Evolutionary conservation across 805 yeast genomes (phyloP).

Genomic region (Pichia exigua): DNA sequence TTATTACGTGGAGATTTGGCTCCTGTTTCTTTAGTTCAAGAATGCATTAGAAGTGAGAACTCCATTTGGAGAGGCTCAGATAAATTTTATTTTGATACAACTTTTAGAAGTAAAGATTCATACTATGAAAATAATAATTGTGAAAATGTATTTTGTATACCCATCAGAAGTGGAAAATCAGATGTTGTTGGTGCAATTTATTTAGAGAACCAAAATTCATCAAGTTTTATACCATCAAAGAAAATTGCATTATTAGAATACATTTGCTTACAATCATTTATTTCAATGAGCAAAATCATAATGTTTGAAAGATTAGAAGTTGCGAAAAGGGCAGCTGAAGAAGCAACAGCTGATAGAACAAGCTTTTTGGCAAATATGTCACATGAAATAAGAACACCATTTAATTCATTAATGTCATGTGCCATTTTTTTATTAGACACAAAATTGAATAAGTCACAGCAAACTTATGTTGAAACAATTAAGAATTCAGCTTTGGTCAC

Average conservation of each 20-base stretch:
- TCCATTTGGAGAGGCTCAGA: constrained; percentile 32
- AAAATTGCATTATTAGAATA: constrained; percentile 35
- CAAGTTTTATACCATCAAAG: constrained; percentile 23
- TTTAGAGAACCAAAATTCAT: constrained; percentile 29
- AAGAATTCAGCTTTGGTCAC: constrained; percentile 44
- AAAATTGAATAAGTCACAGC: constrained; percentile 34
- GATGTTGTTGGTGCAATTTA: constrained; percentile 40
- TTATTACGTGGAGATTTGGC: constrained; percentile 34
- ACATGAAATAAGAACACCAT: constrained; percentile 50
- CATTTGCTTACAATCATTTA: constrained; percentile 45
- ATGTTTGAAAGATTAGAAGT: constrained; percentile 41
- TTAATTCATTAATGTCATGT: constrained; percentile 43
- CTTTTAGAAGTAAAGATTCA: constrained; percentile 31
- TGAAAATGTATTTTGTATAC: constrained; percentile 36
- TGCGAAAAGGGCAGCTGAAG: constrained; percentile 47
- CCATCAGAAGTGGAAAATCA: constrained; percentile 33
- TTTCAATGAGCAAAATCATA: constrained; percentile 40
- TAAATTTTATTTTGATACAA: constrained; percentile 26
- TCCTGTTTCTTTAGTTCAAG: constrained; percentile 34
- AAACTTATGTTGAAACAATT: constrained; percentile 46
- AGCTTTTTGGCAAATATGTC: constrained; percentile 49
- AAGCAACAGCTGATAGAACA: constrained; percentile 47
- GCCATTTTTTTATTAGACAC: constrained; percentile 44
- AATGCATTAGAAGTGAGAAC: constrained; percentile 32
- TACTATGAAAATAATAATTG: constrained; percentile 32